A percentile compares a stretch with the other conserved stretches of the same genome.
phyloP scores from a whole-genome alignment of 129 eudicot genomes.

The Arctium lappa region DNA sequence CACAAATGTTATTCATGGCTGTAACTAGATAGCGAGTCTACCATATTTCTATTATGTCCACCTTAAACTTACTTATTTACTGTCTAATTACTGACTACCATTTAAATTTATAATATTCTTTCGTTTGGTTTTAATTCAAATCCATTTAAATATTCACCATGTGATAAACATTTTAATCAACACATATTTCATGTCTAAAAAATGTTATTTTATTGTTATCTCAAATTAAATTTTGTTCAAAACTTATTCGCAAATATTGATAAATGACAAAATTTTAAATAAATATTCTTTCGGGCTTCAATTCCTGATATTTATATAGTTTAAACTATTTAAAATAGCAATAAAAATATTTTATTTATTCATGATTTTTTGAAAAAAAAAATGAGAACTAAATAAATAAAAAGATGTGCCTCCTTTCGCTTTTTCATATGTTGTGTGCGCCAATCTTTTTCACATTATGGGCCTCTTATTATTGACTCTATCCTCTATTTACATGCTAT shows the following conservation, averaged over 20 bases:
- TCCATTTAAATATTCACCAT: background rate
- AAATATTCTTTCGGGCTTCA: background rate
- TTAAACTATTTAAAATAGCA: background rate
- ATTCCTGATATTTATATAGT: background rate
- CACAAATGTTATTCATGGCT: background rate
- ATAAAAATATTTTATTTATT: background rate
- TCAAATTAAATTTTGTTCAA: background rate
- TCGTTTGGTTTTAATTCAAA: background rate
- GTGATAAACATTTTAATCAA: background rate
- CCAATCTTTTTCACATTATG: conserved; percentile 16
- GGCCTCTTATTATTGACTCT: conserved; percentile 20
- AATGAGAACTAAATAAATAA: background rate
- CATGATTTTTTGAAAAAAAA: background rate
- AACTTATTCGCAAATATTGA: background rate
- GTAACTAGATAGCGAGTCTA: background rate
- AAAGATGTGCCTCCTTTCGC: background rate
- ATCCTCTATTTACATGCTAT: background rate
- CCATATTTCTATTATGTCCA: background rate
- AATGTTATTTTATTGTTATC: too few relatives aligned
- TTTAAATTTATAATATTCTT: background rate
- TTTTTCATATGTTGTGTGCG: conserved; percentile 6
- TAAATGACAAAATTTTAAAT: background rate
- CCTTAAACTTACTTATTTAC: background rate
- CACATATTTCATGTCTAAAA: background rate
- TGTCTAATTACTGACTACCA: background rate